Evolutionary conservation across 2,329 filamentous ascomycete genomes (phyloP).

Genomic region (Diaporthe capsici): DNA sequence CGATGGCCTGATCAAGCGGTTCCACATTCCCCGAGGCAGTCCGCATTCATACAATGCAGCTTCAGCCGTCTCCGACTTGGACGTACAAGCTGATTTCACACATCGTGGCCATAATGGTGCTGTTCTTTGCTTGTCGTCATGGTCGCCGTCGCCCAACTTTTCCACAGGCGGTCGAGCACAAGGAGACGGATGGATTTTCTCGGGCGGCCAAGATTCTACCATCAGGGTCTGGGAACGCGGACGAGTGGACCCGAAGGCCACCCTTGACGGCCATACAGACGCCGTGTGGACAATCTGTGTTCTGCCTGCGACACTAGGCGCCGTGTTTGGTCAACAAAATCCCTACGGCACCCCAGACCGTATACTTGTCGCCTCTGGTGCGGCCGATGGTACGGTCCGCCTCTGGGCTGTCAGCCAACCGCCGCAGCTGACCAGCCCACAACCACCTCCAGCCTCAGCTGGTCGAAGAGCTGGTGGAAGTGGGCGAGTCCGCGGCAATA

Average conservation of each 20-base stretch:
- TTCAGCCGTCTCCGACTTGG: slow-evolving; percentile 80
- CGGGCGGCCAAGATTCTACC: slow-evolving; percentile 93
- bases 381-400: slow-evolving; percentile 90
- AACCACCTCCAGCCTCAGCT: slow-evolving; percentile 72
- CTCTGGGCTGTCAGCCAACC: slow-evolving; percentile 96
- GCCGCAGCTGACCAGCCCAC: slow-evolving; percentile 86
- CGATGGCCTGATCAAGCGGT: slow-evolving; percentile 95
- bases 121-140: slow-evolving; percentile 88
- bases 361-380: slow-evolving; percentile 90
- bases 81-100: slow-evolving; percentile 94
- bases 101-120: slow-evolving; percentile 94
- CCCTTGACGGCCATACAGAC: slow-evolving; percentile 93
- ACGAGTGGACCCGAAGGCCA: slow-evolving; percentile 94
- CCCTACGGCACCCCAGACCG: slow-evolving; percentile 86
- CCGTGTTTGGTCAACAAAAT: slow-evolving; percentile 82
- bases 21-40: slow-evolving; percentile 91
- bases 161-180: slow-evolving; percentile 88
- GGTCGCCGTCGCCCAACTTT: slow-evolving; percentile 89
- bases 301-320: slow-evolving; percentile 84
- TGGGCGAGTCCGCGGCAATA: slow-evolving; percentile 88
- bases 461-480: slow-evolving; percentile 65
- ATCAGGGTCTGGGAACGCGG: slow-evolving; percentile 97
- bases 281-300: slow-evolving; percentile 97
- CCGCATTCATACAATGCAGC: slow-evolving; percentile 56
- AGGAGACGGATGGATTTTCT: slow-evolving; percentile 98